These are phyloP conservation scores for Sphenostylis stenocarpa DNA, from an alignment of 306 rosid species.

Conservation along the genomic window DNA sequence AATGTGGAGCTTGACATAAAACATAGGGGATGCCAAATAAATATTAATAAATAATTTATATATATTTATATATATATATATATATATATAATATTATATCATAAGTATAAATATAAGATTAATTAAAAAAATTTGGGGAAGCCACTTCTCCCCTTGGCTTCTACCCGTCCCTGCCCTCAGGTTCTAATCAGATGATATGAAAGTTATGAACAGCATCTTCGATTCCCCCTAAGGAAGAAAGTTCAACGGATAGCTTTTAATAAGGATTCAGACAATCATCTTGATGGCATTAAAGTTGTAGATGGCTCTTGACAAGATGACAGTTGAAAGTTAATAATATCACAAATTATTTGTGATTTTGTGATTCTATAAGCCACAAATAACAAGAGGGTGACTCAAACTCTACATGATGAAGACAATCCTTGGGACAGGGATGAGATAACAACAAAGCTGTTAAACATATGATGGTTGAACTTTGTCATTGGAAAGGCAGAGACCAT, in stretches of 20 bases:
- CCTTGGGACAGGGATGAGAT: neutral
- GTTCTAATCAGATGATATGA: neutral
- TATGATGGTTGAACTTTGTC: neutral
- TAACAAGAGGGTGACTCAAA: constrained; percentile 10
- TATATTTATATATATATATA: too few species aligned
- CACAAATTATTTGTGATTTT: constrained; percentile 1
- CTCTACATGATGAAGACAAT: neutral
- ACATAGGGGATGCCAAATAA: too few species aligned
- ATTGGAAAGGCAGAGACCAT: neutral
- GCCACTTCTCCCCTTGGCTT: too few species aligned
- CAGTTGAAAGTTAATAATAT: neutral
- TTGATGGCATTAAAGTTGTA: neutral
- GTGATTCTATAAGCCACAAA: neutral
- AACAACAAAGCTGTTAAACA: neutral
- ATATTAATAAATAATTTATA: too few species aligned
- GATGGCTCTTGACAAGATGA: neutral
- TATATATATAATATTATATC: too few species aligned
- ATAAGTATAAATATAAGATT: too few species aligned
- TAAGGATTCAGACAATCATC: neutral
- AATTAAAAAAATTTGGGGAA: too few species aligned
- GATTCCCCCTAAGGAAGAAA: neutral
- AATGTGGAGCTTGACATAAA: too few species aligned
- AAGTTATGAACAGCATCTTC: neutral
- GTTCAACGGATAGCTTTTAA: neutral
- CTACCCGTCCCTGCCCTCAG: too few species aligned